Evolutionary conservation across 306 rosid genomes (phyloP).

Genomic region (Dicorynia guianensis): DNA sequence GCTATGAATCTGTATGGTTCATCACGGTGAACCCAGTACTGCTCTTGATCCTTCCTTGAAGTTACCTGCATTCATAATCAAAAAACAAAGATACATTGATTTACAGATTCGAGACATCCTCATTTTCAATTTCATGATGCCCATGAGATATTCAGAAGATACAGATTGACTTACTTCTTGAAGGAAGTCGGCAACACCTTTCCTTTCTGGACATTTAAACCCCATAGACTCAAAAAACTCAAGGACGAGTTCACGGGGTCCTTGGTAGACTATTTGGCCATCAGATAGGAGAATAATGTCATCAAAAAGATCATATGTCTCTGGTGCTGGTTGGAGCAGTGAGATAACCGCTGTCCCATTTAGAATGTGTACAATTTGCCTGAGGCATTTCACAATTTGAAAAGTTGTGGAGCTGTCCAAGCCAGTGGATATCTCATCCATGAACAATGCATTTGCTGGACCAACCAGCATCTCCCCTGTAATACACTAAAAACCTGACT

Average conservation of each 20-base stretch:
- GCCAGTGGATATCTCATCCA: conserved; percentile 66
- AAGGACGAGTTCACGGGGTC: conserved; percentile 53
- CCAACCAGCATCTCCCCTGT: conserved; percentile 68
- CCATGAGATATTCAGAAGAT: neutral
- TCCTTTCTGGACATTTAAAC: conserved; percentile 56
- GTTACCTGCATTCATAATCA: conserved; percentile 46
- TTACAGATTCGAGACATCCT: neutral
- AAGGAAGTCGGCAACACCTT: conserved; percentile 58
- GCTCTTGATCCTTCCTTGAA: conserved; percentile 57
- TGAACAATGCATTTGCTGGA: conserved; percentile 53
- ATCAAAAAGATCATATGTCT: conserved; percentile 59
- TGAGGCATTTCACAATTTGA: conserved; percentile 53
- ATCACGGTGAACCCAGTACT: conserved; percentile 49
- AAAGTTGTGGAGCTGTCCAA: conserved; percentile 61
- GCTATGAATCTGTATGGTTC: conserved; percentile 48
- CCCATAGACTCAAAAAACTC: conserved; percentile 57
- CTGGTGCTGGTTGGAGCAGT: conserved; percentile 59
- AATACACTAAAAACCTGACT: neutral
- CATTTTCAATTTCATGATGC: neutral
- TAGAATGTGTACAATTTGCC: conserved; percentile 47
- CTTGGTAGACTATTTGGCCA: conserved; percentile 57
- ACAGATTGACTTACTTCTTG: conserved; percentile 51
- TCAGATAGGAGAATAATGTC: conserved; percentile 58
- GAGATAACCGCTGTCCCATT: conserved; percentile 52
- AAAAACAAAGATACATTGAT: neutral